Evolutionary conservation across 257 asterid species (phyloP).

Genomic region (Petunia secreta): DNA sequence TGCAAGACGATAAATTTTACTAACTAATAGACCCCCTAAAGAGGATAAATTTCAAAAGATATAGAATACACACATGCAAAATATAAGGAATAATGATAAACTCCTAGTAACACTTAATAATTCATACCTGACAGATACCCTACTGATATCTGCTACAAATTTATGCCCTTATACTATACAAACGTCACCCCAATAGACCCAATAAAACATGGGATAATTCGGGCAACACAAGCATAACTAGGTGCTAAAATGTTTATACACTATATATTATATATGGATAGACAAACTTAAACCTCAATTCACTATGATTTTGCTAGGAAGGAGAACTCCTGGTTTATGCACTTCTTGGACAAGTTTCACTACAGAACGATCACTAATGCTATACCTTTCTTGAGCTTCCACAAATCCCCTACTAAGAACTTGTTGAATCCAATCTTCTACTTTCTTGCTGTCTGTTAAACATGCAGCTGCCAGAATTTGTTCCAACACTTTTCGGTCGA

Average conservation of each 20-base stretch:
- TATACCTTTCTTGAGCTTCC: constrained; percentile 58
- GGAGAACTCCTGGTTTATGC: constrained; percentile 42
- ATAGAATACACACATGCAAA: neutral
- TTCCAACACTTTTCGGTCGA: constrained; percentile 56
- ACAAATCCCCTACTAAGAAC: constrained; percentile 56
- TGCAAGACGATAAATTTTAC: no score
- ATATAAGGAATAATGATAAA: neutral
- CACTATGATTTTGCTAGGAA: constrained; percentile 57
- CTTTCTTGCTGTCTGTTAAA: constrained; percentile 41
- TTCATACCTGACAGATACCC: neutral
- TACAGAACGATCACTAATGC: constrained; percentile 50
- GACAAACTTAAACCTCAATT: constrained; percentile 39
- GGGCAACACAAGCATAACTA: constrained; percentile 21
- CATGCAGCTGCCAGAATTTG: constrained; percentile 68
- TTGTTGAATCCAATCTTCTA: constrained; percentile 65
- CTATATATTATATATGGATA: constrained; percentile 27
- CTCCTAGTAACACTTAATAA: neutral
- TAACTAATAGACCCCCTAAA: no score
- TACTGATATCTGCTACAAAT: neutral
- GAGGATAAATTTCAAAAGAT: no score
- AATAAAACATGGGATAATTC: constrained; percentile 21
- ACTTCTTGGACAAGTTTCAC: constrained; percentile 53
- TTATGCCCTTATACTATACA: constrained; percentile 4
- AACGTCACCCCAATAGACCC: constrained; percentile 15
- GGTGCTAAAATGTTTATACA: constrained; percentile 27